A percentile compares a stretch with the other conserved stretches of the same genome.
Evolutionary conservation across 2,329 filamentous ascomycete genomes (phyloP).

Genomic region (Aspergillus aculeatus): DNA sequence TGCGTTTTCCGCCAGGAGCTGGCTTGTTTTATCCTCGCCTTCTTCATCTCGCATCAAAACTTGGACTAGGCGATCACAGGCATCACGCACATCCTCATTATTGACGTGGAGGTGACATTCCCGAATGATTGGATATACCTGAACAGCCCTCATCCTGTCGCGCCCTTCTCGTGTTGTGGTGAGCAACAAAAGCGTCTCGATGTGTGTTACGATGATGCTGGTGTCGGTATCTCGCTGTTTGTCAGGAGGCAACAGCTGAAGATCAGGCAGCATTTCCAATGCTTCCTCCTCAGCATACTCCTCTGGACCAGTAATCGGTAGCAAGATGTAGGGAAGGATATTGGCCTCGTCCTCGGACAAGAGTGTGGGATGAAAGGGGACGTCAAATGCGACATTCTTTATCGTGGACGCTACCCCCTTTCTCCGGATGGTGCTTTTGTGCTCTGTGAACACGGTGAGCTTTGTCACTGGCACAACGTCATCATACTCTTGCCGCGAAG

Average conservation of each 20-base stretch:
- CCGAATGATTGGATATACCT: slow-evolving; percentile 84
- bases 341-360: slow-evolving; percentile 71
- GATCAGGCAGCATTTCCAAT: slow-evolving; percentile 80
- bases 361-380: slow-evolving; percentile 68
- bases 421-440: slow-evolving; percentile 75
- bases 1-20: slow-evolving; percentile 18
- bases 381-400: slow-evolving; percentile 88
- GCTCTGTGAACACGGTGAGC: slow-evolving; percentile 90
- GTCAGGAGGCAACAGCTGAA: slow-evolving; percentile 85
- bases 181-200: slow-evolving; percentile 83
- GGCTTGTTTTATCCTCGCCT: slow-evolving; percentile 49
- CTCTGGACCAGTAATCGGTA: slow-evolving; percentile 84
- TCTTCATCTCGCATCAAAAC: slow-evolving; percentile 80
- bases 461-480: slow-evolving; percentile 85
- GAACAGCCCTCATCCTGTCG: slow-evolving; percentile 69
- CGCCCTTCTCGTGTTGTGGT: slow-evolving; percentile 75
- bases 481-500: slow-evolving; percentile 73
- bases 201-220: slow-evolving; percentile 77
- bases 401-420: slow-evolving; percentile 95
- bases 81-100: slow-evolving; percentile 77
- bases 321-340: slow-evolving; percentile 80
- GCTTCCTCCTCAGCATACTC: slow-evolving; percentile 86
- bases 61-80: slow-evolving; percentile 86
- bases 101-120: slow-evolving; percentile 79
- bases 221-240: slow-evolving; percentile 79